Base-by-base conservation (phyloP, 257 asterid species). In the Knoxia roxburghii region DNA sequence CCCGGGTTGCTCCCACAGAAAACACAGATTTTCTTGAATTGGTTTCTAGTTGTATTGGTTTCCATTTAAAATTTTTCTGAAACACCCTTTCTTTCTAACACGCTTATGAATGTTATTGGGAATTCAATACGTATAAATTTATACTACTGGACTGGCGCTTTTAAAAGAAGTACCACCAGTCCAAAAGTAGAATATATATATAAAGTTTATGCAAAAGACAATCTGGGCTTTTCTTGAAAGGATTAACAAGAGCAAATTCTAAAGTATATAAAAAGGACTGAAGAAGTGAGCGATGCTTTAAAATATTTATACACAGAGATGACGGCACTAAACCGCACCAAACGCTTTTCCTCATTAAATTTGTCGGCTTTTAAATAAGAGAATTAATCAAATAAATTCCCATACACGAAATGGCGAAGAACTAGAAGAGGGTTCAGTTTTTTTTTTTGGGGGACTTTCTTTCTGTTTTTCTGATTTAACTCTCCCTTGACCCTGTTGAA, bases 1-100 rank as follows among this genome's bases (percentile, higher is more conserved):
- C 99, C 99, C 29, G 96, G 91, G 64, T 91, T 77, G 80, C 99
- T 94, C 72, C 99, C 99, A 76, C 99, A 94, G 73, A 90, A 94
- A 0, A 94, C 99, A 72, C 98, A 90, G 63, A 91, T 86, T 83
- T 68, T 89, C 89, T 89, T 91, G 89, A 94, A 94, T 73, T 84
- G 85, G 85, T 70, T 75, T 43, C 79, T 77, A 35, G 77, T 77
- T 35, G 79, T 84, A 74, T 85, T 83, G 78, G 56, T 78, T 17
- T 85, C 94, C 91, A 86, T 87, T 77, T 59, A 77, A 72, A 35
- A 6, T 62, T 37, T 9, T 35, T 20, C 2, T 74, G 63, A 69
- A 60, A 37, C 65, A 60, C 65, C 27, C 40, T 33, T n/a, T 59
- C n/a, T 59, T 3, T 33, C 46, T 26, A 13, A 37, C 6, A 35